Evolutionary conservation across 805 yeast species (phyloP).

Genomic region (Candida tibetensis): DNA sequence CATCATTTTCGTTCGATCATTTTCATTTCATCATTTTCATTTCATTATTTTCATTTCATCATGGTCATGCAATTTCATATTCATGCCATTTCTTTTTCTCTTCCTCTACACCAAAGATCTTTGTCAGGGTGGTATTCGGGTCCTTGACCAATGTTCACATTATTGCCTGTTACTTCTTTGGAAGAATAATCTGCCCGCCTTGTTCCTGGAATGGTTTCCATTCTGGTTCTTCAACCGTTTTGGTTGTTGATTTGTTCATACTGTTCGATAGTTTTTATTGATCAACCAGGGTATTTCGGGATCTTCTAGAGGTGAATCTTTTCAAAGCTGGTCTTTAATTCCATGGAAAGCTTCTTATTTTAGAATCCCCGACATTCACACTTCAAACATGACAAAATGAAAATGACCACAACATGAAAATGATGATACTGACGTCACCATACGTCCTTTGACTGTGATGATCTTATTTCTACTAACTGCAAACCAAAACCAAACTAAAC

Average conservation of each 20-base stretch:
- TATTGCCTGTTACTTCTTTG: slow-evolving; percentile 96
- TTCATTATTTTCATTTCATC: background rate
- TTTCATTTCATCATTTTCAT: too few relatives aligned
- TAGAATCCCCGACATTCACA: slow-evolving; percentile 73
- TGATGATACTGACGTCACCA: too few relatives aligned
- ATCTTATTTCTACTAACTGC: too few relatives aligned
- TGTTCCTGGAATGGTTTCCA: slow-evolving; percentile 34
- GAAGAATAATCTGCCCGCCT: slow-evolving; percentile 72
- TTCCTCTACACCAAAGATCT: slow-evolving; percentile 64
- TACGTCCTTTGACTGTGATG: too few relatives aligned
- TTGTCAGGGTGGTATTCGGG: slow-evolving; percentile 69
- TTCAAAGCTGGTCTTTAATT: slow-evolving; percentile 23
- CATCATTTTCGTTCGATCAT: background rate
- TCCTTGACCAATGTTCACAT: slow-evolving; percentile 29
- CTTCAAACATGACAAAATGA: too few relatives aligned
- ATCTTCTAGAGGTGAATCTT: slow-evolving; percentile 82
- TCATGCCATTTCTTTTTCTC: slow-evolving; percentile 6
- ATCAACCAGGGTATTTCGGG: slow-evolving; percentile 51
- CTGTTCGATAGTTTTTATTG: slow-evolving; percentile 37
- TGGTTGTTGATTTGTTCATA: slow-evolving; percentile 36
- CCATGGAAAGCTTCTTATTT: slow-evolving; percentile 71
- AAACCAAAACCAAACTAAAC: too few relatives aligned
- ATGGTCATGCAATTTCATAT: background rate
- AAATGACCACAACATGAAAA: too few relatives aligned
- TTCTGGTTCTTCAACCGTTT: slow-evolving; percentile 32